A percentile compares a stretch with the other conserved stretches of the same genome.
Conservation (phyloP, 2,329 filamentous ascomycete species). For the Xylariaceae sp. region DNA sequence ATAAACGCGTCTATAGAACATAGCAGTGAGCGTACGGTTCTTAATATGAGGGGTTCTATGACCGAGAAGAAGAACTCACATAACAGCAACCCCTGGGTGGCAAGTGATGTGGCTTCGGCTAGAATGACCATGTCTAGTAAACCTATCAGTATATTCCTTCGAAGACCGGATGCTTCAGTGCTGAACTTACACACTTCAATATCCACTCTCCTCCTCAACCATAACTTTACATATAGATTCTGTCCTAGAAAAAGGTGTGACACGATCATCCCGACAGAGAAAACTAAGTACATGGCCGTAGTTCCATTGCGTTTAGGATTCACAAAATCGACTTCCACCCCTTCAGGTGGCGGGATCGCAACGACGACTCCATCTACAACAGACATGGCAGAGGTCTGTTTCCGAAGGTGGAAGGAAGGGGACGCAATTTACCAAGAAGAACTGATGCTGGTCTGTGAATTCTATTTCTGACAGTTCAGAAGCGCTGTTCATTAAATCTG, state of each 20-base stretch:
- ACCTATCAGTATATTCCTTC: not conserved
- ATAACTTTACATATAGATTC: not conserved
- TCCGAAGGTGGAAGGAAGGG: no score
- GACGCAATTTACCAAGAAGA: no score
- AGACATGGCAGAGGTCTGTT: not conserved
- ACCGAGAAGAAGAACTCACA: not conserved
- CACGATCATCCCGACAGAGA: not conserved
- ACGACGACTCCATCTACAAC: constrained; percentile 1
- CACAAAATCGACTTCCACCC: not conserved
- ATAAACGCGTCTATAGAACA: not conserved
- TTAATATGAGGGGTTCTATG: no score
- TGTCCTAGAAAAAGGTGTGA: not conserved
- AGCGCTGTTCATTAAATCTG: no score
- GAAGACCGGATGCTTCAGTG: not conserved
- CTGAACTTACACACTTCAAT: not conserved
- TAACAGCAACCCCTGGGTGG: not conserved
- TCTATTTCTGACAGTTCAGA: no score
- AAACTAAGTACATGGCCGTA: not conserved
- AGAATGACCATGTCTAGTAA: not conserved
- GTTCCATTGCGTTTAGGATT: constrained; percentile 1
- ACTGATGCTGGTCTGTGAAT: no score
- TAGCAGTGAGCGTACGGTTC: not conserved
- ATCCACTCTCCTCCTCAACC: not conserved
- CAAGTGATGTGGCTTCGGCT: not conserved
- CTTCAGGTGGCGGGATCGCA: not conserved